Base-by-base conservation (phyloP, 176 grass and related monocot genomes). In the Leersia perrieri region DNA sequence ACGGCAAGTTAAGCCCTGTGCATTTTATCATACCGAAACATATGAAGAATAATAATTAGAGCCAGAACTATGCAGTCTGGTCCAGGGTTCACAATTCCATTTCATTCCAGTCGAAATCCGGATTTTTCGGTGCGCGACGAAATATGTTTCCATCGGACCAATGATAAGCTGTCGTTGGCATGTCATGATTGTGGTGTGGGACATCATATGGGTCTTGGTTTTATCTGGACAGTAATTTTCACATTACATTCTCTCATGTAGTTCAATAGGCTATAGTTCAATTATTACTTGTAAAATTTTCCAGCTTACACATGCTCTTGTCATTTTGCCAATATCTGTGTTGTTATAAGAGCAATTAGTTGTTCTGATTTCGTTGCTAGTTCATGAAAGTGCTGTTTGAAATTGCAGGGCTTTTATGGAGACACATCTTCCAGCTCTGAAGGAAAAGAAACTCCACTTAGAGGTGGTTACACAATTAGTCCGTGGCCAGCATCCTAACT, bases 401-500 rank as follows among this genome's bases (percentile, higher is more conserved):
- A 70, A 85, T 90, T 47, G 38, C 88, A 98, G 95, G 84, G 84
- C 90, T 25, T 98, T 98, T 65, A 93, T 98, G 92, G 88, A 98
- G 90, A 80, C 73, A 44, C 77, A 98, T 31, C 76, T 98, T 65
- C 88, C 86, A 44, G 77, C 71, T 22, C 91, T 93, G n/a, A 95
- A 92, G 85, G 87, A 92, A 78, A 90, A 83, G 51, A 95, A 90
- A 55, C 87, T 87, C 13, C 89, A 95, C 61, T 76, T 95, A 73
- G 87, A 95, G 38, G 83, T 94, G 4, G 75, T 94, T 18, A 84
- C 89, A 35, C 76, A 91, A 64, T 79, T 89, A 29, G 80, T 87
- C 26, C 89, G 89, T 60, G 89, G 89, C 35, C 95, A 93, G 47
- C 95, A 98, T 83, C 95, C 95, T 66, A 88, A 92, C 70, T 80